These are phyloP conservation scores for Candida fluviatilis DNA, from an alignment of 805 yeast species.

Conservation along the genomic window DNA sequence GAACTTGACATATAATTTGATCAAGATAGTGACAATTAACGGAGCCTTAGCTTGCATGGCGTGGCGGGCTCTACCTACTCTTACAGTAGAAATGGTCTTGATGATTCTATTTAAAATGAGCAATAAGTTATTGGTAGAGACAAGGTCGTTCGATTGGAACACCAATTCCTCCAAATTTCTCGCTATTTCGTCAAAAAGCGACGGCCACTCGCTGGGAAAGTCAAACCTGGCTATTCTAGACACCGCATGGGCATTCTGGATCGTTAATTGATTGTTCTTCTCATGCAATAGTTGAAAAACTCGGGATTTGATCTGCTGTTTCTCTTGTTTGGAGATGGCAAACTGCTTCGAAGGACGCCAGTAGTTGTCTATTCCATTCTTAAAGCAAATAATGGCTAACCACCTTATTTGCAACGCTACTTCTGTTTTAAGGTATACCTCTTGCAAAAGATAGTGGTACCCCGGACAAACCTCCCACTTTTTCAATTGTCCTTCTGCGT, in stretches of 20 bases:
- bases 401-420: slow-evolving; percentile 68
- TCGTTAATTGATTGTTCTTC: slow-evolving; percentile 65
- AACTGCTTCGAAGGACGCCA: slow-evolving; percentile 72
- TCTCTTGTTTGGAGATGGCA: slow-evolving; percentile 60
- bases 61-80: slow-evolving; percentile 78
- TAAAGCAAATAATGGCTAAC: slow-evolving; percentile 83
- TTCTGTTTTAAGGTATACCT: slow-evolving; percentile 53
- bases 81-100: slow-evolving; percentile 67
- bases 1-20: slow-evolving; percentile 53
- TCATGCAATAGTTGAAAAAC: slow-evolving; percentile 61
- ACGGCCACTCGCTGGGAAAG: slow-evolving; percentile 86
- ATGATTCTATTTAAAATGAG: slow-evolving; percentile 72
- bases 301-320: slow-evolving; percentile 52
- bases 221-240: slow-evolving; percentile 78
- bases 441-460: slow-evolving; percentile 53
- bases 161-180: slow-evolving; percentile 41
- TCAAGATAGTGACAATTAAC: slow-evolving; percentile 53
- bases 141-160: slow-evolving; percentile 38
- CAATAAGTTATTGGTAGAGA: slow-evolving; percentile 58
- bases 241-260: slow-evolving; percentile 82
- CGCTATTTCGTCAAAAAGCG: slow-evolving; percentile 63
- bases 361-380: slow-evolving; percentile 78
- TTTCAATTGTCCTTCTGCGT: slow-evolving; percentile 67
- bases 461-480: slow-evolving; percentile 66
- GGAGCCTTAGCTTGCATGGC: slow-evolving; percentile 74